These are phyloP conservation scores for Dispira simplex DNA, from an alignment of 192 early-diverging fungal species.

Conservation along the genomic window DNA sequence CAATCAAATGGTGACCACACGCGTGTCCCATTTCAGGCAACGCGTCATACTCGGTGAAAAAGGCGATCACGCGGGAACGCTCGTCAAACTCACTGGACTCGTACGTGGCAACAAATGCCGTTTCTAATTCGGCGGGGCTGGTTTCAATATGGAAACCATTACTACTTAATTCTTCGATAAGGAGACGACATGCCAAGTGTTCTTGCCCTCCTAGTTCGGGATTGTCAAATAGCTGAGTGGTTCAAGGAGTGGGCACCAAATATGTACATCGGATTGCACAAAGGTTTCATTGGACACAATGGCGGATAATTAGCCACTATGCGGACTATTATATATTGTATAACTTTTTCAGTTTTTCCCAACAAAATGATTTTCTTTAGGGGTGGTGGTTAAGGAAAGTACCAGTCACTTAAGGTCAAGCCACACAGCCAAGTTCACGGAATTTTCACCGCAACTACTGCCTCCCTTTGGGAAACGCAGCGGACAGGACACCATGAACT, in stretches of 20 bases:
- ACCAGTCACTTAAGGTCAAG: background rate
- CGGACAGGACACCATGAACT: background rate
- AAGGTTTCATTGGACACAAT: too few species aligned
- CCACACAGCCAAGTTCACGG: background rate
- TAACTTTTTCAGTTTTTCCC: too few species aligned
- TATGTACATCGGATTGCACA: background rate
- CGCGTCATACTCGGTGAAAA: constrained; percentile 50
- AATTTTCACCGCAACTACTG: background rate
- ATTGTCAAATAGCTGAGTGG: constrained; percentile 17
- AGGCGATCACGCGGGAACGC: constrained; percentile 32
- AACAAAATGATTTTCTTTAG: background rate
- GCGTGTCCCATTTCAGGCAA: constrained; percentile 47
- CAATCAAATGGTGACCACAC: constrained; percentile 63
- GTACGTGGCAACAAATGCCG: constrained; percentile 62
- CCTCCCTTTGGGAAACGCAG: background rate
- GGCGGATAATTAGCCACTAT: too few species aligned
- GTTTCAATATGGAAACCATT: constrained; percentile 46
- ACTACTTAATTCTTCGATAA: constrained; percentile 45
- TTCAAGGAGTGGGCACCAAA: background rate
- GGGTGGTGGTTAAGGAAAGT: too few species aligned
- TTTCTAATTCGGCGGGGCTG: constrained; percentile 42
- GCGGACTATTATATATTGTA: too few species aligned
- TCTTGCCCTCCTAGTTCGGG: constrained; percentile 41
- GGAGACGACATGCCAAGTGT: constrained; percentile 34
- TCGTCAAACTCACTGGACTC: constrained; percentile 17